Evolutionary conservation across 495 filamentous ascomycete species (phyloP).

Genomic region (Xylaria cubensis): DNA sequence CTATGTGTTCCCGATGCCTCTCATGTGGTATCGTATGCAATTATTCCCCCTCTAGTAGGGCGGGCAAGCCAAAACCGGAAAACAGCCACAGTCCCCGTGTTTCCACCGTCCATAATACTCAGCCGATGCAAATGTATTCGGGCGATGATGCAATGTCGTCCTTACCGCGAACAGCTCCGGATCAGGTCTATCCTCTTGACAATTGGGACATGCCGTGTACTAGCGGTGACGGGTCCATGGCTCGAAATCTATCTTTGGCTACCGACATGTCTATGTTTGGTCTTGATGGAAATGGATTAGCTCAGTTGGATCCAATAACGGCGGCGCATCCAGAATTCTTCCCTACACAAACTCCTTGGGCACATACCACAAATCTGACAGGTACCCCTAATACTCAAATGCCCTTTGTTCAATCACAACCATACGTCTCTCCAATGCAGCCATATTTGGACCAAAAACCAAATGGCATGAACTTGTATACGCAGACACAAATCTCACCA

Average conservation of each 20-base stretch:
- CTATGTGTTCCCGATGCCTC: slow-evolving; percentile 57
- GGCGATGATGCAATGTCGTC: slow-evolving; percentile 41
- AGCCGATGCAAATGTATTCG: slow-evolving; percentile 31
- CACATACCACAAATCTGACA: slow-evolving; percentile 40
- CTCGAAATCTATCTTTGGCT: slow-evolving; percentile 44
- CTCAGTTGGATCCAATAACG: slow-evolving; percentile 39
- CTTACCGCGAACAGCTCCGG: slow-evolving; percentile 28
- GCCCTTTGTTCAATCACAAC: slow-evolving; percentile 41
- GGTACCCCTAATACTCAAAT: slow-evolving; percentile 29
- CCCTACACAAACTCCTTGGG: not conserved
- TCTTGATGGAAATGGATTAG: slow-evolving; percentile 36
- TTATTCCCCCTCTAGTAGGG: slow-evolving; percentile 58
- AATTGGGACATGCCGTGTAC: slow-evolving; percentile 45
- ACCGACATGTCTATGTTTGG: slow-evolving; percentile 43
- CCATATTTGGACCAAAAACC: slow-evolving; percentile 31
- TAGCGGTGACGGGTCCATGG: slow-evolving; percentile 45
- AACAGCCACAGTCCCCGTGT: slow-evolving; percentile 35
- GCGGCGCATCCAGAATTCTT: slow-evolving; percentile 7
- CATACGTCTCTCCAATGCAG: slow-evolving; percentile 46
- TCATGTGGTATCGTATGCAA: slow-evolving; percentile 53
- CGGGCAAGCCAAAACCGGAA: slow-evolving; percentile 53
- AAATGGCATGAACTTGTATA: slow-evolving; percentile 39
- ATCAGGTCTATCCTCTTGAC: slow-evolving; percentile 36
- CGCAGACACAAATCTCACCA: slow-evolving; percentile 43
- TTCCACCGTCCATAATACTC: slow-evolving; percentile 17